phyloP scores from a whole-genome alignment of 192 early-diverging fungal species.

The Radiomyces spectabilis region DNA sequence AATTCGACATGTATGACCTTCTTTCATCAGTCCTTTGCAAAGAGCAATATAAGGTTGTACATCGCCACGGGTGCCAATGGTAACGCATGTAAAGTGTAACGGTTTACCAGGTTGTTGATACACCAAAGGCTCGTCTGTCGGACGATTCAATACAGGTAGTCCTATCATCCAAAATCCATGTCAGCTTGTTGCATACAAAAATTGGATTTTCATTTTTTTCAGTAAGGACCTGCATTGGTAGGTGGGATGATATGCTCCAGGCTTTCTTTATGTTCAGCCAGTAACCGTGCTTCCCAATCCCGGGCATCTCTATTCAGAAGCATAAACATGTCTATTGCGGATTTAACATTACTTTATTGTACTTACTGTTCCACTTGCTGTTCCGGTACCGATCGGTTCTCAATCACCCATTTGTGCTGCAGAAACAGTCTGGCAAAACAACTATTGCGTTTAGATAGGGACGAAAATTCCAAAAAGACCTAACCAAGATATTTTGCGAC shows the following conservation, averaged over 20 bases:
- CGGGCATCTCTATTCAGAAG: conserved; percentile 5
- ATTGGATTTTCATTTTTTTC: not conserved
- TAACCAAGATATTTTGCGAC: too few relatives aligned
- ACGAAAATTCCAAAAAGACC: conserved; percentile 54
- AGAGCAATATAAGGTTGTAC: conserved; percentile 70
- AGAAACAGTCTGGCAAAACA: conserved; percentile 31
- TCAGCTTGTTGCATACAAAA: too few relatives aligned
- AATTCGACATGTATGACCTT: conserved; percentile 59
- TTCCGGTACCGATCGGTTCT: not conserved
- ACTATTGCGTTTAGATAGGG: conserved; percentile 31
- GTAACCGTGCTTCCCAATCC: conserved; percentile 2
- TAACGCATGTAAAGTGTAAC: conserved; percentile 58
- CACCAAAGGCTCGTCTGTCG: not conserved
- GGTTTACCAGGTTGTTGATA: conserved; percentile 31
- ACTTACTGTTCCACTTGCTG: conserved; percentile 9
- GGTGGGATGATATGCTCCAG: conserved; percentile 3
- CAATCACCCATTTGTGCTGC: conserved; percentile 1
- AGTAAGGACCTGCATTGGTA: not conserved
- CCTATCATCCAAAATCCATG: too few relatives aligned
- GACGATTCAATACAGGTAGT: not conserved
- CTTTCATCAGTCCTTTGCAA: conserved; percentile 51
- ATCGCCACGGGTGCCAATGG: conserved; percentile 71
- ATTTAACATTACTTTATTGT: not conserved
- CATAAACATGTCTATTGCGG: not conserved
- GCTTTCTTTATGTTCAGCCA: not conserved